A percentile compares a stretch with the other conserved stretches of the same genome.
phyloP scores from a whole-genome alignment of 176 grass and related monocot species.

The Ananas comosus region DNA sequence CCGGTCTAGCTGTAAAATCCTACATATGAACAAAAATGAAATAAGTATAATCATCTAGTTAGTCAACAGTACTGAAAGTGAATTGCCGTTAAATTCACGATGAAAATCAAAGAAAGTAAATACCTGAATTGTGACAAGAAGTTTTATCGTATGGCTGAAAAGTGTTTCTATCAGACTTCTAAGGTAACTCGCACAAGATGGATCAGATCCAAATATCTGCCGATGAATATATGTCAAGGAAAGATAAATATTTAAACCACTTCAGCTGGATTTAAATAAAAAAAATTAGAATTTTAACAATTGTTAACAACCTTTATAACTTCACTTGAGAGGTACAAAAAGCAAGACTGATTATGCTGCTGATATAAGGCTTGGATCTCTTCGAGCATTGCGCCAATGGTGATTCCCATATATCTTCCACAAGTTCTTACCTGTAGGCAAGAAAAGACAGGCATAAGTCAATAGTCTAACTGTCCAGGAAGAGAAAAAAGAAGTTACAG shows the following conservation, averaged over 20 bases:
- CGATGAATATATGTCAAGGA: constrained; percentile 17
- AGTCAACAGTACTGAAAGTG: constrained; percentile 1
- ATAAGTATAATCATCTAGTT: neutral
- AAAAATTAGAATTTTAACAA: constrained; percentile 1
- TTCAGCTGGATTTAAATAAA: neutral
- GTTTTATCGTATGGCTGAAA: constrained; percentile 72
- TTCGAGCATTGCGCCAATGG: constrained; percentile 85
- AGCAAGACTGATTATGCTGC: constrained; percentile 90
- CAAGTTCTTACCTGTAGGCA: constrained; percentile 80
- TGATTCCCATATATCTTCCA: constrained; percentile 65
- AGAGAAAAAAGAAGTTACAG: neutral
- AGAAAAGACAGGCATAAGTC: neutral
- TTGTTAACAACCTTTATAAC: constrained; percentile 74
- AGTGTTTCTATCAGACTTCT: constrained; percentile 76
- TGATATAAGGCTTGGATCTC: constrained; percentile 91
- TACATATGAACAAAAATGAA: constrained; percentile 26
- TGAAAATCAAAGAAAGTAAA: constrained; percentile 7
- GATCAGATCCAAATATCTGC: constrained; percentile 95
- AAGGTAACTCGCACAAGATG: constrained; percentile 64
- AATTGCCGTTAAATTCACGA: constrained; percentile 2
- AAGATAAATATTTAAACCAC: constrained; percentile 15
- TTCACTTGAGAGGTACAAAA: constrained; percentile 98
- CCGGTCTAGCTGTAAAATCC: constrained; percentile 99
- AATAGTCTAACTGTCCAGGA: neutral
- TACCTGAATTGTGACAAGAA: constrained; percentile 84